phyloP scores from a whole-genome alignment of 2,329 filamentous ascomycete genomes.

The Fusarium sp. region DNA sequence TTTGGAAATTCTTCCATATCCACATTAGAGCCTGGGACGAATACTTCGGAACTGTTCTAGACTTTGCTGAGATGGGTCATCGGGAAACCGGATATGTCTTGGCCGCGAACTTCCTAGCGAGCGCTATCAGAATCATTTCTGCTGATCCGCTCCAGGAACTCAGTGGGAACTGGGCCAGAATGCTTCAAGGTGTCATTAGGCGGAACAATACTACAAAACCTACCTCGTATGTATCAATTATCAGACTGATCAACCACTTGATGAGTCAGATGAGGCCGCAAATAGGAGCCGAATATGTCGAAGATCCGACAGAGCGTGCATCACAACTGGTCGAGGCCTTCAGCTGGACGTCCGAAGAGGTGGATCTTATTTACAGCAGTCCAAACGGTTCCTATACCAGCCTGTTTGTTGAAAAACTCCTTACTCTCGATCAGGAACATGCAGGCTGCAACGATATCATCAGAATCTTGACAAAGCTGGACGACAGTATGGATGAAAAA shows the following conservation, averaged over 20 bases:
- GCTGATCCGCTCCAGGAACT: slow-evolving; percentile 65
- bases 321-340: slow-evolving; percentile 48
- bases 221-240: slow-evolving; percentile 63
- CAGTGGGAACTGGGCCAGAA: slow-evolving; percentile 63
- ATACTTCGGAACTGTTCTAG: slow-evolving; percentile 75
- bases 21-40: slow-evolving; percentile 77
- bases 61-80: slow-evolving; percentile 70
- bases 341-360: slow-evolving; percentile 58
- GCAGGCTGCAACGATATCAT: slow-evolving; percentile 66
- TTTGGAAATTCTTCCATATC: slow-evolving; percentile 72
- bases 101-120: slow-evolving; percentile 67
- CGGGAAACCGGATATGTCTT: slow-evolving; percentile 68
- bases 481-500: slow-evolving; percentile 59
- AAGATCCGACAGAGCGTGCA: slow-evolving; percentile 53
- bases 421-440: slow-evolving; percentile 68
- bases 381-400: slow-evolving; percentile 48
- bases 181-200: slow-evolving; percentile 63
- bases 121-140: slow-evolving; percentile 67
- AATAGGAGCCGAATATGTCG: slow-evolving; percentile 48
- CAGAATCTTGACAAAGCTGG: slow-evolving; percentile 62
- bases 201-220: slow-evolving; percentile 59
- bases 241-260: slow-evolving; percentile 60
- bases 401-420: slow-evolving; percentile 73
- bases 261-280: slow-evolving; percentile 55
- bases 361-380: slow-evolving; percentile 56